These are phyloP conservation scores for Bryoglossum gracile DNA, from an alignment of 495 filamentous ascomycete species.

Conservation along the genomic window DNA sequence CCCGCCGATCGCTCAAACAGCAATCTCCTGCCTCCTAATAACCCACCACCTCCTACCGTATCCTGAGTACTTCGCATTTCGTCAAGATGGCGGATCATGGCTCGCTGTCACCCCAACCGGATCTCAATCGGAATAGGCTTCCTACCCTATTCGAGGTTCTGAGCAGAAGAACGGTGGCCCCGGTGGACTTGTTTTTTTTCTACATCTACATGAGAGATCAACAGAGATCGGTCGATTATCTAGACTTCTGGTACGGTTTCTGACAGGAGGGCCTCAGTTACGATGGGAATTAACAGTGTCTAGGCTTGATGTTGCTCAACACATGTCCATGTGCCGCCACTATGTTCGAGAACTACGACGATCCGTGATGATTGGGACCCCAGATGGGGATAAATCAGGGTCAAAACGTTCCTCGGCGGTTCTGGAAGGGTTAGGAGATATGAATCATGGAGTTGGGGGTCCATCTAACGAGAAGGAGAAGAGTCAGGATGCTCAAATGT, in stretches of 20 bases:
- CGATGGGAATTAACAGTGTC: neutral
- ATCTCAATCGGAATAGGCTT: slow-evolving; percentile 65
- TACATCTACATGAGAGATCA: slow-evolving; percentile 99
- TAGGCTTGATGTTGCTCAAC: slow-evolving; percentile 98
- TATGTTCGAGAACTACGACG: slow-evolving; percentile 93
- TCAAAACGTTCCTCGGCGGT: slow-evolving; percentile 79
- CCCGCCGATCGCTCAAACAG: no score
- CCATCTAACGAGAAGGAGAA: slow-evolving; percentile 49
- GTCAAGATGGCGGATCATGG: slow-evolving; percentile 18
- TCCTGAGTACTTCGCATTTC: no score
- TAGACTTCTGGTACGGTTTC: slow-evolving; percentile 83
- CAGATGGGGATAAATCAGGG: slow-evolving; percentile 73
- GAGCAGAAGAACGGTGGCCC: slow-evolving; percentile 80
- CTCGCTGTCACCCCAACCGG: slow-evolving; percentile 30
- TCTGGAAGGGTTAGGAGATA: slow-evolving; percentile 63
- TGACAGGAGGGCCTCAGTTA: neutral
- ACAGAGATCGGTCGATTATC: slow-evolving; percentile 92
- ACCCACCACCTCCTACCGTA: no score
- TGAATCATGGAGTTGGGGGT: slow-evolving; percentile 52
- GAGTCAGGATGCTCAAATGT: slow-evolving; percentile 75
- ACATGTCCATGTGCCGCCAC: slow-evolving; percentile 96
- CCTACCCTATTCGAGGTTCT: slow-evolving; percentile 94
- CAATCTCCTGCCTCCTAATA: no score
- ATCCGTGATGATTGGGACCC: slow-evolving; percentile 87
- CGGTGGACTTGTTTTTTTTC: slow-evolving; percentile 95